Base-by-base conservation (phyloP, 345 rosid genomes). In the Noccaea caerulescens region DNA sequence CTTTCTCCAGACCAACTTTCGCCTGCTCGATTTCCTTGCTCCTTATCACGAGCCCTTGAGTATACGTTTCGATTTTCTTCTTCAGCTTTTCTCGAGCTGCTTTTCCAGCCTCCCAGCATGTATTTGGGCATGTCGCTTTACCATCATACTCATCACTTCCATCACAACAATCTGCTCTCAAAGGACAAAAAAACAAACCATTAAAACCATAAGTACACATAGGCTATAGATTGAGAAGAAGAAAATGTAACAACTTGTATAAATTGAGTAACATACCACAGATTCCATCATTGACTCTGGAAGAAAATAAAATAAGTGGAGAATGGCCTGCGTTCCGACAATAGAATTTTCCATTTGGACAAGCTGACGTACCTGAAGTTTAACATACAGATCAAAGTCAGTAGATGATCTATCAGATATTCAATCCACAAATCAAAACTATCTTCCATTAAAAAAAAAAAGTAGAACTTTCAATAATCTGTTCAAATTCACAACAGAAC, bases 121-220 rank as follows among this genome's bases (percentile, higher is more conserved):
- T 84, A 76, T 92, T 88, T 47, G 71, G 68, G 75, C 99, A 95
- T 66, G 83, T 81, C 50, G 85, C 82, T 78, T 78, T 72, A 60
- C 92, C 88, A 65, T 84, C 94, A 65, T 95, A 89, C 78, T 95
- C 99, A 20, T 92, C 99, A 80, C 96, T 95, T 55, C 98, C 99
- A 69, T 95, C 99, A 76, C 99, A 95, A 79, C 99, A 95, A 82
- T 95, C 98, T 95, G 81, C 61, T 47, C 79, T 11, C 71, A 25
- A 6, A 1, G 20, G 0, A 4, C 46, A 56, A 33, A 0, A 4
- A 55, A 56, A 33, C 16, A 63, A 60, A 47, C 18, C 58, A 77
- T 71, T 14, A 3, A 5, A 41, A 58, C 23, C 16, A 43, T 25
- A 5, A 75, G 25, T 68, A 49, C 58, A 0, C 1, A 36, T 4